Evolutionary conservation across 176 grass and related monocot genomes (phyloP).

Genomic region (Carex myosuroides): DNA sequence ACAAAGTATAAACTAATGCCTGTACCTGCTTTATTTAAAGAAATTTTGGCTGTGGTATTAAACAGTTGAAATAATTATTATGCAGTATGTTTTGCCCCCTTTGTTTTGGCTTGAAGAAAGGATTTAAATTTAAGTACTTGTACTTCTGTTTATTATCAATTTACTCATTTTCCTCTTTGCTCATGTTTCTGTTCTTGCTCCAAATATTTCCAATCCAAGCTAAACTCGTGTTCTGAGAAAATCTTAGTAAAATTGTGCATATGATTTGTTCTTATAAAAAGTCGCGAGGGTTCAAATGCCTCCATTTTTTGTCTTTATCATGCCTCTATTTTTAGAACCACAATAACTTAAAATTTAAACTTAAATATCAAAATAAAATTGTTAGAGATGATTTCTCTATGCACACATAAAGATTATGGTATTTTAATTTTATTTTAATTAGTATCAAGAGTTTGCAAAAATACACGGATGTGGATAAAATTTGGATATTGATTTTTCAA

Average conservation of each 20-base stretch:
- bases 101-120: neutral
- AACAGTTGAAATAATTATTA: neutral
- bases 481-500: no score
- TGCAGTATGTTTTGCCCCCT: neutral
- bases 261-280: neutral
- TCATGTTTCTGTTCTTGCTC: neutral
- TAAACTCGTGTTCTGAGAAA: neutral
- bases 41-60: slow-evolving; percentile 1
- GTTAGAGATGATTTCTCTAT: no score
- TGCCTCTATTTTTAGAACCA: no score
- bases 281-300: no score
- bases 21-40: slow-evolving; percentile 4
- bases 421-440: no score
- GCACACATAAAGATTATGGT: no score
- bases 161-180: neutral
- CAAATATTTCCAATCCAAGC: neutral
- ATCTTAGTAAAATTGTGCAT: neutral
- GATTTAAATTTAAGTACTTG: neutral
- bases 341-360: no score
- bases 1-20: slow-evolving; percentile 4
- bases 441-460: no score
- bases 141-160: neutral
- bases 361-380: no score
- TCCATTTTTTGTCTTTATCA: no score
- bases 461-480: no score